These are phyloP conservation scores for Agaricus blazei DNA, from an alignment of 768 basidiomycete species.

Conservation along the genomic window DNA sequence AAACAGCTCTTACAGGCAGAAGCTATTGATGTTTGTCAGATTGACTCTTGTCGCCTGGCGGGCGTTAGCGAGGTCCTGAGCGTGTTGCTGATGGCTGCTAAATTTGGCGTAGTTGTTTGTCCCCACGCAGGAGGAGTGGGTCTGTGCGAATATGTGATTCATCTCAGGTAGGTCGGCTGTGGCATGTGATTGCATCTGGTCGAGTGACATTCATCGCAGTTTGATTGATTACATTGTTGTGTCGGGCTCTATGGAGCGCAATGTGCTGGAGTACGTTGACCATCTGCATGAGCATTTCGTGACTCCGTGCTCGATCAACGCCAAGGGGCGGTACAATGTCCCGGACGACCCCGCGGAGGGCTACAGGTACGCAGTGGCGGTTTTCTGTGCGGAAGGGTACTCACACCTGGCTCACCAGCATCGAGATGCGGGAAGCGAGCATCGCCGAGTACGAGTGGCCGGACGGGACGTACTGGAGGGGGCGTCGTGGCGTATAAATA, in stretches of 20 bases:
- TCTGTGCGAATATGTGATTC: constrained; percentile 88
- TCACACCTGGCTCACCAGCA: constrained; percentile 37
- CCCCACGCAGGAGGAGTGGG: constrained; percentile 96
- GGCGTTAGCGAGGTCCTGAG: constrained; percentile 93
- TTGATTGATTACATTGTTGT: constrained; percentile 92
- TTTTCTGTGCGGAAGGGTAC: background rate
- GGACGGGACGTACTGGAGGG: constrained; percentile 75
- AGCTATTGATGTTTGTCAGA: constrained; percentile 93
- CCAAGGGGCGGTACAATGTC: constrained; percentile 82
- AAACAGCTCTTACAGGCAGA: constrained; percentile 89
- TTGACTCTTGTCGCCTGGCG: constrained; percentile 90
- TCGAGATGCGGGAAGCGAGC: constrained; percentile 81
- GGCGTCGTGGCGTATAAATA: constrained; percentile 15
- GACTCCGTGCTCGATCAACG: constrained; percentile 84
- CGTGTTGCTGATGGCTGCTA: constrained; percentile 85
- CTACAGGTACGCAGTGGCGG: constrained; percentile 48
- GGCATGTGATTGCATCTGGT: background rate
- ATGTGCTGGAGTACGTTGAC: constrained; percentile 87
- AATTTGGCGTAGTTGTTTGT: constrained; percentile 81
- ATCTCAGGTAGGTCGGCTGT: constrained; percentile 47
- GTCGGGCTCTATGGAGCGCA: constrained; percentile 89
- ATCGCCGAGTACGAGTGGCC: constrained; percentile 87
- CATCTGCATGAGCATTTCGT: constrained; percentile 95
- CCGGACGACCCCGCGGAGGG: constrained; percentile 73
- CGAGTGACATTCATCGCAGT: constrained; percentile 25